These are phyloP conservation scores for Fonsecaea monophora DNA, from an alignment of 2,329 filamentous ascomycete genomes.

Conservation along the genomic window DNA sequence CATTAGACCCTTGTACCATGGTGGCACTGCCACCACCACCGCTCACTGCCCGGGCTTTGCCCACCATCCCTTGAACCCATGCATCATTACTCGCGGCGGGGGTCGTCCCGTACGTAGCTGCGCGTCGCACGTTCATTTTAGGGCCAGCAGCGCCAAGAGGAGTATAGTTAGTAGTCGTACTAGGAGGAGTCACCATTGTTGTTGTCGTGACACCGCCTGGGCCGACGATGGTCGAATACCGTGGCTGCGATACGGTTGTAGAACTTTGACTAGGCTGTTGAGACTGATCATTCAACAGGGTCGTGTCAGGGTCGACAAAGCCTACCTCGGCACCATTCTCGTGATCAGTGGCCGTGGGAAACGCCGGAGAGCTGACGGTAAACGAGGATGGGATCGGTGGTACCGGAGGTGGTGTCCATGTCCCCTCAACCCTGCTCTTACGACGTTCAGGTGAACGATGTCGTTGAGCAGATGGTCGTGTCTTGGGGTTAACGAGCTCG, in stretches of 20 bases:
- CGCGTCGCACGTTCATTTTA: constrained; percentile 49
- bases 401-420: constrained; percentile 35
- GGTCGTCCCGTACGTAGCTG: constrained; percentile 48
- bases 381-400: constrained; percentile 35
- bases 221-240: constrained; percentile 18
- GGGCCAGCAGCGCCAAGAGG: constrained; percentile 56
- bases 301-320: constrained; percentile 3
- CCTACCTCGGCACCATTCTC: constrained; percentile 12
- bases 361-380: constrained; percentile 23
- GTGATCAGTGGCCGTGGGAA: constrained; percentile 21
- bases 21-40: constrained; percentile 31
- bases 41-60: constrained; percentile 48
- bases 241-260: constrained; percentile 4
- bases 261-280: neutral
- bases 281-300: neutral
- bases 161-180: constrained; percentile 42
- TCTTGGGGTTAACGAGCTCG: constrained; percentile 24
- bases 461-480: constrained; percentile 11
- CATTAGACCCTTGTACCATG: constrained; percentile 25
- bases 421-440: constrained; percentile 14
- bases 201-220: constrained; percentile 30
- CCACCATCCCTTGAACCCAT: constrained; percentile 56
- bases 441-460: constrained; percentile 23
- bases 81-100: constrained; percentile 51
- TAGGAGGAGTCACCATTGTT: constrained; percentile 32